A percentile compares a stretch with the other conserved stretches of the same genome.
Evolutionary conservation across 2,329 filamentous ascomycete species (phyloP).

Genomic region (Geoglossum cookeanum): DNA sequence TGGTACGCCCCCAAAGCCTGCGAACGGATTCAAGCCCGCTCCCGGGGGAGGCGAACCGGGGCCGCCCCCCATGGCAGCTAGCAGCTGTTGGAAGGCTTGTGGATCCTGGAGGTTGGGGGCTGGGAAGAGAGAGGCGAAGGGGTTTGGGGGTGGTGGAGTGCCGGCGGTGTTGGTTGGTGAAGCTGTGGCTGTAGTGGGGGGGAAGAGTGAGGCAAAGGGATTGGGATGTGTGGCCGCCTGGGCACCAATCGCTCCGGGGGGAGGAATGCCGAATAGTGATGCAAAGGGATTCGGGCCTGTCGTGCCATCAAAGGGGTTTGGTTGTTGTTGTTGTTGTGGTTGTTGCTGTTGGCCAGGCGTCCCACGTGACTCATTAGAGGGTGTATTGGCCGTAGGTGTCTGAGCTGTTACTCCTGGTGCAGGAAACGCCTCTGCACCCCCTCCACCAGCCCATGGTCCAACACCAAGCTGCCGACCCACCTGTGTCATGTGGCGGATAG

Average conservation of each 20-base stretch:
- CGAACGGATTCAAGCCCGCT: constrained; percentile 18
- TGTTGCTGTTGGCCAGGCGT: constrained; percentile 12
- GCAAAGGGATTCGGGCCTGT: constrained; percentile 4
- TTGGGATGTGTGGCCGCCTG: not conserved
- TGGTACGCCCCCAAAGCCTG: constrained; percentile 18
- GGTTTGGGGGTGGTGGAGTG: constrained; percentile 32
- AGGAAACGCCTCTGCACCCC: constrained; percentile 45
- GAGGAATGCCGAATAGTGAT: constrained; percentile 2
- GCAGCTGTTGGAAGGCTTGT: not conserved
- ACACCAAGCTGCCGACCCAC: constrained; percentile 49
- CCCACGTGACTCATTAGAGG: constrained; percentile 11
- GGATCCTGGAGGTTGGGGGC: constrained; percentile 15
- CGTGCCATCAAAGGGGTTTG: constrained; percentile 27
- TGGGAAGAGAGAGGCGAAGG: constrained; percentile 47
- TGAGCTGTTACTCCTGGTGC: constrained; percentile 84
- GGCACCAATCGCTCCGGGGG: not conserved
- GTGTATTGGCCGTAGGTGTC: constrained; percentile 36
- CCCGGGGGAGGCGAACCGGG: constrained; percentile 4
- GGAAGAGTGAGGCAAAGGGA: not conserved
- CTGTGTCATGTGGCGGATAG: constrained; percentile 62
- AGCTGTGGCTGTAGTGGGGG: not conserved
- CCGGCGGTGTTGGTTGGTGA: not conserved
- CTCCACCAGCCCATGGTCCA: constrained; percentile 31
- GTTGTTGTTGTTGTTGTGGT: constrained; percentile 13
- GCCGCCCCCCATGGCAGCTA: constrained; percentile 1